Evolutionary conservation across 129 eudicot species (phyloP).

Genomic region (Mikania micrantha): DNA sequence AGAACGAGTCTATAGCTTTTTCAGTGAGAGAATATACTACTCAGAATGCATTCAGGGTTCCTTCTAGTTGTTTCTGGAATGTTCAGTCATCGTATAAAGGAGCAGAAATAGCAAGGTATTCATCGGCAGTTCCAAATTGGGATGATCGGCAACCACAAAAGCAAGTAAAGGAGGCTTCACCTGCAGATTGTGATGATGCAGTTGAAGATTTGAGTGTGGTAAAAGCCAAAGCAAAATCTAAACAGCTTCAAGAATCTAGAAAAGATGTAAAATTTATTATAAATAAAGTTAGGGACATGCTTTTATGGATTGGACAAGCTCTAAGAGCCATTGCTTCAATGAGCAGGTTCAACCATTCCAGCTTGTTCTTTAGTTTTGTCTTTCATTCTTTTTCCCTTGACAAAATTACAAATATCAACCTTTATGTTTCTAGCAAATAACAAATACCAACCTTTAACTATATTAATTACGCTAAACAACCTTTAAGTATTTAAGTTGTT

Average conservation of each 20-base stretch:
- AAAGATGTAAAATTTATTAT: constrained; percentile 39
- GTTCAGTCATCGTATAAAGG: constrained; percentile 15
- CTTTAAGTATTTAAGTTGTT: no score
- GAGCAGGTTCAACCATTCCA: constrained; percentile 78
- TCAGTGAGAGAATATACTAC: constrained; percentile 29
- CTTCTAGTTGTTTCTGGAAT: constrained; percentile 7
- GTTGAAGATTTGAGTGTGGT: constrained; percentile 75
- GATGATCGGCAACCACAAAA: constrained; percentile 31
- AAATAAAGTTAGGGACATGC: constrained; percentile 53
- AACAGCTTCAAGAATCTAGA: constrained; percentile 49
- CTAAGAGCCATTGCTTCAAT: constrained; percentile 71
- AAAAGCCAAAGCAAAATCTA: constrained; percentile 57
- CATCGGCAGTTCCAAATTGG: constrained; percentile 34
- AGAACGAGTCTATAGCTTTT: constrained; percentile 9
- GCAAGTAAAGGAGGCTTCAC: constrained; percentile 69
- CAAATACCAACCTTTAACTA: no score
- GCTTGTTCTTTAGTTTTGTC: constrained; percentile 19
- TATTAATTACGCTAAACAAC: no score
- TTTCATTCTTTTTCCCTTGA: background rate
- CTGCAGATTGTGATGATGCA: constrained; percentile 89
- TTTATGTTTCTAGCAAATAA: no score
- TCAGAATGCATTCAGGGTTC: constrained; percentile 9
- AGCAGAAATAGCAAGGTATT: constrained; percentile 25
- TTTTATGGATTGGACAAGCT: constrained; percentile 82
- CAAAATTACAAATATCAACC: no score